Percentiles rank a stretch among this genome's conserved stretches.
These are phyloP conservation scores for Dactylorhiza incarnata DNA, from an alignment of 106 monocot genomes.

Conservation along the genomic window DNA sequence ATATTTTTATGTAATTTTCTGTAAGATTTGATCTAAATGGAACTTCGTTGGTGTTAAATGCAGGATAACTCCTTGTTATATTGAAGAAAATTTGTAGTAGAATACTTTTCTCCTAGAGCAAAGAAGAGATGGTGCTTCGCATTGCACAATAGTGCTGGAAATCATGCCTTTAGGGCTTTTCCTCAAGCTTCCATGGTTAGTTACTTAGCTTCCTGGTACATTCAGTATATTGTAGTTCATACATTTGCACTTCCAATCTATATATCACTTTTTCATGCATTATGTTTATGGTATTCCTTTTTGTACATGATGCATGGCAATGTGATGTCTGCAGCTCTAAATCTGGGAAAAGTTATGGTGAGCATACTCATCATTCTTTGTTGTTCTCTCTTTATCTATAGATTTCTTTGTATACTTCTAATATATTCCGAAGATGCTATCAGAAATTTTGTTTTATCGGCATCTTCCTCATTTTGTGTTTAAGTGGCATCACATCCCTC, in stretches of 20 bases:
- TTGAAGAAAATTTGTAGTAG: conserved; percentile 83
- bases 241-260: background rate
- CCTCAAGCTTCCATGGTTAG: conserved; percentile 70
- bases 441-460: background rate
- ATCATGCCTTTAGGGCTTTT: conserved; percentile 54
- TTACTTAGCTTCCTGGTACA: background rate
- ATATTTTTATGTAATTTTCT: background rate
- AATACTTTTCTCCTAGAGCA: conserved; percentile 84
- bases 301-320: conserved; percentile 45
- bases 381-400: background rate
- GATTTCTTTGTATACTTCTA: background rate
- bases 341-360: conserved; percentile 64
- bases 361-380: conserved; percentile 9
- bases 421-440: background rate
- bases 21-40: background rate
- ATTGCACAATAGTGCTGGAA: conserved; percentile 57
- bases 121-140: conserved; percentile 90
- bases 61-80: conserved; percentile 83
- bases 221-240: conserved; percentile 3
- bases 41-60: background rate
- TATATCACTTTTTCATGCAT: background rate
- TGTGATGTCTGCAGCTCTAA: conserved; percentile 51
- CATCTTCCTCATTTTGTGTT: background rate
- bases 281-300: background rate
- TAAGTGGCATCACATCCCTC: background rate